Conservation (phyloP, 2,329 filamentous ascomycete species). For the Plenodomus biglobosus region DNA sequence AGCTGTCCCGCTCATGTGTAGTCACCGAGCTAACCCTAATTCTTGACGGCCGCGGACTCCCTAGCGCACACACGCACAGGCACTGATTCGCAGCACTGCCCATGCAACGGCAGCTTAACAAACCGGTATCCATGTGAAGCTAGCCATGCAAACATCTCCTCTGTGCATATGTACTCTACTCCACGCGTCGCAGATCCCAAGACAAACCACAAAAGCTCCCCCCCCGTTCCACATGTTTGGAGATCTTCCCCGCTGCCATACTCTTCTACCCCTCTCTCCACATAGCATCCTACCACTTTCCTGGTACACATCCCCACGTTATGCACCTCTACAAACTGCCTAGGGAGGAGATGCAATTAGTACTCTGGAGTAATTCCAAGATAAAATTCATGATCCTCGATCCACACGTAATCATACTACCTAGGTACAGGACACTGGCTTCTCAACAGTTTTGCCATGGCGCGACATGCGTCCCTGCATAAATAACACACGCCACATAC, state of each 20-base stretch:
- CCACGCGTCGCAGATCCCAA: too few species aligned
- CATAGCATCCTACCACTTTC: too few species aligned
- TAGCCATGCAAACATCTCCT: background rate
- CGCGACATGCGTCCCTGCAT: too few species aligned
- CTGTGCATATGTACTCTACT: too few species aligned
- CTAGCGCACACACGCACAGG: background rate
- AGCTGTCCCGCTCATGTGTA: background rate
- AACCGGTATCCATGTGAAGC: background rate
- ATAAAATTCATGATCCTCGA: background rate
- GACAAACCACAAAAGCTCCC: too few species aligned
- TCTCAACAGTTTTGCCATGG: background rate
- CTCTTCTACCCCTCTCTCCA: too few species aligned
- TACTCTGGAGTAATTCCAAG: too few species aligned
- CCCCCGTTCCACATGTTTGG: too few species aligned
- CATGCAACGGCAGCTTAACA: background rate
- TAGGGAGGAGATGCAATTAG: too few species aligned
- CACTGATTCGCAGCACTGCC: background rate
- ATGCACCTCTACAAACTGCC: background rate
- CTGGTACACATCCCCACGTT: too few species aligned
- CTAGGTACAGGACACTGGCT: background rate
- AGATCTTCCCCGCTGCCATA: too few species aligned
- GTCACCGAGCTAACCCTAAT: background rate
- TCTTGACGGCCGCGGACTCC: background rate
- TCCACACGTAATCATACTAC: background rate
- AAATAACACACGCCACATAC: too few species aligned